phyloP scores from a whole-genome alignment of 148 eudicot species.

The Chenopodium berlandieri region DNA sequence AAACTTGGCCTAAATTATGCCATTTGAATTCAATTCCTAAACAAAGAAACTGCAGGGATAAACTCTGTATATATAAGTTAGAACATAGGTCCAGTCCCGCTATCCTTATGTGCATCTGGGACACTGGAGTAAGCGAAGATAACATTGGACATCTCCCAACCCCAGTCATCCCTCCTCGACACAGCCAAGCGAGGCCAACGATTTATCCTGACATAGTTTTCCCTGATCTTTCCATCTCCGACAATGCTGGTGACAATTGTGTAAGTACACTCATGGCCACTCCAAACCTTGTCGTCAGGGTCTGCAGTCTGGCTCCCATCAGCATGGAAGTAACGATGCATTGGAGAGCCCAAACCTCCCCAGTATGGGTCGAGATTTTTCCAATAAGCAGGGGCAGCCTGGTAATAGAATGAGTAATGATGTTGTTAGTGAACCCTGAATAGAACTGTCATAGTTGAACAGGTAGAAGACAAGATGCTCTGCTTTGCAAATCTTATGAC shows the following conservation, averaged over 20 bases:
- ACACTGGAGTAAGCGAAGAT: slow-evolving; percentile 60
- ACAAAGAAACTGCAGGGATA: neutral
- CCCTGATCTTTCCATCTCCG: slow-evolving; percentile 53
- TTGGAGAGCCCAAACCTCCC: slow-evolving; percentile 46
- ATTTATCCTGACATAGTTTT: slow-evolving; percentile 82
- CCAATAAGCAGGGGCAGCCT: slow-evolving; percentile 89
- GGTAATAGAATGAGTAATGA: slow-evolving; percentile 7
- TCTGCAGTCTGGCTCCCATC: slow-evolving; percentile 87
- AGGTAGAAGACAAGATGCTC: neutral
- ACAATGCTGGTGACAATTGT: slow-evolving; percentile 53
- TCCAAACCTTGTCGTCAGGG: slow-evolving; percentile 73
- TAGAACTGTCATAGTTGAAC: neutral
- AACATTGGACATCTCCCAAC: slow-evolving; percentile 77
- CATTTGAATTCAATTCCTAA: neutral
- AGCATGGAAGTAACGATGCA: slow-evolving; percentile 77
- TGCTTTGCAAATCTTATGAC: neutral
- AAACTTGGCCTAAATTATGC: neutral
- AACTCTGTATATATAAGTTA: neutral
- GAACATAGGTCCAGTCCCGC: slow-evolving; percentile 70
- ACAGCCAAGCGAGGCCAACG: slow-evolving; percentile 66
- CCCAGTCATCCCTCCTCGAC: slow-evolving; percentile 72
- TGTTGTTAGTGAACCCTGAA: neutral
- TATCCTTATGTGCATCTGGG: slow-evolving; percentile 66
- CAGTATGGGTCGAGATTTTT: slow-evolving; percentile 74
- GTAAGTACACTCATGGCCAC: slow-evolving; percentile 81